These are phyloP conservation scores for Oidium heveae DNA, from an alignment of 2,329 filamentous ascomycete species.

Conservation along the genomic window DNA sequence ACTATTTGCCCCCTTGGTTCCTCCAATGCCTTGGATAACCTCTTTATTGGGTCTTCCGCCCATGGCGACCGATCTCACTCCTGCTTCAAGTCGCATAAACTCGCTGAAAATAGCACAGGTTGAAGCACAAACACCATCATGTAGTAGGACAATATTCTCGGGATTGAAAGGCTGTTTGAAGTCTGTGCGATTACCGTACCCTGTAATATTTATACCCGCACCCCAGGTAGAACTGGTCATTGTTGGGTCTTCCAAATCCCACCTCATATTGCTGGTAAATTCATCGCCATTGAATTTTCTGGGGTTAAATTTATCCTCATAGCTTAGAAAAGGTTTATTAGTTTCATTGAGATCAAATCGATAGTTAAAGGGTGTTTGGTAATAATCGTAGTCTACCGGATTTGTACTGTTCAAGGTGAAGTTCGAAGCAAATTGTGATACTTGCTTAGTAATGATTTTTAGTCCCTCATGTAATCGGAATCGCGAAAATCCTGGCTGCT, in stretches of 20 bases:
- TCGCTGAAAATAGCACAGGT: slow-evolving; percentile 33
- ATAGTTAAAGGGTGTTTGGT: slow-evolving; percentile 6
- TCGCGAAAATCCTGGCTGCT: slow-evolving; percentile 7
- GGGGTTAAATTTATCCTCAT: slow-evolving; percentile 7
- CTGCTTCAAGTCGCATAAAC: slow-evolving; percentile 22
- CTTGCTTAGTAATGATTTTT: slow-evolving; percentile 5
- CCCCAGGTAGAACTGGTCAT: slow-evolving; percentile 6
- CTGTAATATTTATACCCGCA: slow-evolving; percentile 12
- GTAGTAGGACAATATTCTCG: slow-evolving; percentile 17
- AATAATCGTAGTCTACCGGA: slow-evolving; percentile 4
- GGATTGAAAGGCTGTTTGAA: slow-evolving; percentile 15
- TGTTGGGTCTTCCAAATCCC: slow-evolving; percentile 8
- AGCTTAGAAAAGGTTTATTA: slow-evolving; percentile 6
- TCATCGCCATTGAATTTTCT: slow-evolving; percentile 5
- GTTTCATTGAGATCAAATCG: slow-evolving; percentile 7
- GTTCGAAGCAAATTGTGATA: slow-evolving; percentile 4
- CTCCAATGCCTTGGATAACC: slow-evolving; percentile 37
- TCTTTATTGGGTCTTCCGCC: slow-evolving; percentile 29
- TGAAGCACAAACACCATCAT: slow-evolving; percentile 31
- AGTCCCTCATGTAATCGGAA: slow-evolving; percentile 7
- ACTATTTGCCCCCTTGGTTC: slow-evolving; percentile 28
- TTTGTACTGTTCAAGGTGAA: slow-evolving; percentile 5
- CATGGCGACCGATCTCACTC: slow-evolving; percentile 28
- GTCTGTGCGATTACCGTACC: slow-evolving; percentile 11
- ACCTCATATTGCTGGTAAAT: slow-evolving; percentile 6